Conservation (phyloP, 1,284 basidiomycete species). For the Trametes hirsuta region DNA sequence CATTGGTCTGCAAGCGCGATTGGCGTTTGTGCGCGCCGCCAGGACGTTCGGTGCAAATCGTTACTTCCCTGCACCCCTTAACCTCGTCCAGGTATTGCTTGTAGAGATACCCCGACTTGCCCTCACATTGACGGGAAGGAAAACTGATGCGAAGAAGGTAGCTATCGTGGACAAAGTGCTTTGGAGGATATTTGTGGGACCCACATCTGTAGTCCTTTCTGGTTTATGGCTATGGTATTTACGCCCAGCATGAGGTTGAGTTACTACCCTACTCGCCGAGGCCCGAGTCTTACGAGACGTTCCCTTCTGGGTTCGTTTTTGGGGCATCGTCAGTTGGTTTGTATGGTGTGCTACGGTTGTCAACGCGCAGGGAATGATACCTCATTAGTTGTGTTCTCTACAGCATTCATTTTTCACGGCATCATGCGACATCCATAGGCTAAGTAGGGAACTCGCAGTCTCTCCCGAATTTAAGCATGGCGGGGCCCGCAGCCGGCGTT, state of each 20-base stretch:
- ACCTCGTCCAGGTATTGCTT: slow-evolving; percentile 40
- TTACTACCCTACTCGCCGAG: no score
- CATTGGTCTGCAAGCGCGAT: slow-evolving; percentile 50
- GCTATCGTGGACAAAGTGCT: slow-evolving; percentile 28
- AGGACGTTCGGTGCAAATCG: slow-evolving; percentile 42
- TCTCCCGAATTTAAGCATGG: no score
- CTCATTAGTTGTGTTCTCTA: no score
- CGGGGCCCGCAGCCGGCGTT: no score
- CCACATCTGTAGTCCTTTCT: slow-evolving; percentile 37
- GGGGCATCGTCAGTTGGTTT: no score
- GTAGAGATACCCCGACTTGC: slow-evolving; percentile 29
- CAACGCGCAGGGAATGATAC: no score
- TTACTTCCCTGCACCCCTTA: slow-evolving; percentile 56
- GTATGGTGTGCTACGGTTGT: no score
- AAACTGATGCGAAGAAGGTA: neutral
- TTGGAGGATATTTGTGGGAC: slow-evolving; percentile 50
- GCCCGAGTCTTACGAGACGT: no score
- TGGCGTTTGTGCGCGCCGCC: slow-evolving; percentile 43
- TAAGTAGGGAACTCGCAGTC: no score
- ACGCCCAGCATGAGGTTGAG: neutral
- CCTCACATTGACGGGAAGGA: slow-evolving; percentile 24
- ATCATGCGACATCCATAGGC: no score
- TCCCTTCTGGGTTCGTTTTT: no score
- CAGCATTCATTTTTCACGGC: no score
- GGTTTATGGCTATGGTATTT: slow-evolving; percentile 35